Conservation (phyloP, 495 filamentous ascomycete species). For the Astrothelium macrocarpum region DNA sequence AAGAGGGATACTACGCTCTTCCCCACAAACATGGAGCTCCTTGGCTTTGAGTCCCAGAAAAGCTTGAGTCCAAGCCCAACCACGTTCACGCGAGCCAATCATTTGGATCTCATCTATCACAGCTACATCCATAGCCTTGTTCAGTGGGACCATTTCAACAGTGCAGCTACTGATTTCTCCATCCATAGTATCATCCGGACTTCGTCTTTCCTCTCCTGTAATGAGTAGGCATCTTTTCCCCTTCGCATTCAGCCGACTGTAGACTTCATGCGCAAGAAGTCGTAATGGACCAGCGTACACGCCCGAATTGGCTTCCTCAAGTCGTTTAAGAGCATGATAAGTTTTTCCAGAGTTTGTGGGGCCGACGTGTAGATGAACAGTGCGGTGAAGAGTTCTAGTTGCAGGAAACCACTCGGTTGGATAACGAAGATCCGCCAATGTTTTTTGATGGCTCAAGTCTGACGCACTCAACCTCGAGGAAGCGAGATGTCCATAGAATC, state of each 20-base stretch:
- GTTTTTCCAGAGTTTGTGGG: slow-evolving; percentile 99
- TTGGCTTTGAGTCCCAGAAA: slow-evolving; percentile 74
- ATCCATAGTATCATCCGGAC: slow-evolving; percentile 38
- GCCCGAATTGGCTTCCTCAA: slow-evolving; percentile 64
- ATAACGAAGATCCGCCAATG: slow-evolving; percentile 67
- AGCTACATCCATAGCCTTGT: slow-evolving; percentile 64
- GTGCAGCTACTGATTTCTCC: slow-evolving; percentile 69
- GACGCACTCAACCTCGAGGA: slow-evolving; percentile 38
- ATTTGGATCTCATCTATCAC: slow-evolving; percentile 99
- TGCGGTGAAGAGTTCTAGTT: slow-evolving; percentile 67
- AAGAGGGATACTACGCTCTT: slow-evolving; percentile 69
- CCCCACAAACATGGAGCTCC: slow-evolving; percentile 91
- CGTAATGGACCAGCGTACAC: slow-evolving; percentile 89
- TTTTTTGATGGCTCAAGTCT: slow-evolving; percentile 48
- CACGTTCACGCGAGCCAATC: slow-evolving; percentile 70
- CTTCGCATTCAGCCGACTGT: slow-evolving; percentile 64
- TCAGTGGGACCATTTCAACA: slow-evolving; percentile 87
- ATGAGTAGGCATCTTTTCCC: slow-evolving; percentile 68
- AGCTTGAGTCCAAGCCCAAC: slow-evolving; percentile 96
- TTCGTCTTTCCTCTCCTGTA: slow-evolving; percentile 79
- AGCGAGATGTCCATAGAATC: slow-evolving; percentile 45
- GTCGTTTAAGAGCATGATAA: slow-evolving; percentile 82
- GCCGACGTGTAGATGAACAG: slow-evolving; percentile 86
- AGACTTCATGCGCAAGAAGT: slow-evolving; percentile 89
- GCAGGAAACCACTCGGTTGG: slow-evolving; percentile 86